phyloP scores from a whole-genome alignment of 768 basidiomycete genomes.

The Amanita inopinata region DNA sequence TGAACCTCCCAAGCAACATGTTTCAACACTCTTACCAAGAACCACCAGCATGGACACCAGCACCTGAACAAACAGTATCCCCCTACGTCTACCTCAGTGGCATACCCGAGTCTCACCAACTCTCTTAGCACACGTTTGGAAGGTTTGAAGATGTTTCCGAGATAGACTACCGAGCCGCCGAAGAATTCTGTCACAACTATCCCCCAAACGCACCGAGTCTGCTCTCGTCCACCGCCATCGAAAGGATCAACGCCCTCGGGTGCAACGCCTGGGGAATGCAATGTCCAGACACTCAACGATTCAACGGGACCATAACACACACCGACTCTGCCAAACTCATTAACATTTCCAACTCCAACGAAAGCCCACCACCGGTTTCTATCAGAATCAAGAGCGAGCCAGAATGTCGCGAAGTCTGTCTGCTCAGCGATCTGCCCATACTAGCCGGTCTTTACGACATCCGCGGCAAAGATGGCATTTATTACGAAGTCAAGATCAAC shows the following conservation, averaged over 20 bases:
- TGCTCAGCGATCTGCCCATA: slow-evolving; percentile 53
- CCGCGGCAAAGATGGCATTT: slow-evolving; percentile 44
- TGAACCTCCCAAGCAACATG: too few species aligned
- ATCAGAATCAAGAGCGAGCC: slow-evolving; percentile 31
- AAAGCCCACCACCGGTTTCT: too few species aligned
- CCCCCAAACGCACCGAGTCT: slow-evolving; percentile 33
- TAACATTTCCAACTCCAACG: slow-evolving; percentile 16
- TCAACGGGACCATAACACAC: slow-evolving; percentile 30
- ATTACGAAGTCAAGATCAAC: slow-evolving; percentile 51
- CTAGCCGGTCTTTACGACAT: slow-evolving; percentile 51
- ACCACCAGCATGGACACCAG: slow-evolving; percentile 5
- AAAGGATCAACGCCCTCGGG: slow-evolving; percentile 37
- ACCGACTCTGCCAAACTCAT: slow-evolving; percentile 19
- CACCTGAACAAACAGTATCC: slow-evolving; percentile 1
- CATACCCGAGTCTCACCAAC: background rate
- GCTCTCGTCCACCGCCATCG: slow-evolving; percentile 42
- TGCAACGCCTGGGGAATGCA: slow-evolving; percentile 47
- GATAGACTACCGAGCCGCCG: slow-evolving; percentile 43
- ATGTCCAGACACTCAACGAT: slow-evolving; percentile 29
- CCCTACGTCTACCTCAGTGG: background rate
- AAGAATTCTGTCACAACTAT: slow-evolving; percentile 36
- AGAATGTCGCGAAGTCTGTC: slow-evolving; percentile 38
- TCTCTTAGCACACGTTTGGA: slow-evolving; percentile 33
- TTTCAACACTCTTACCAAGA: too few species aligned
- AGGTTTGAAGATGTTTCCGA: slow-evolving; percentile 46